A percentile compares a stretch with the other conserved stretches of the same genome.
These are phyloP conservation scores for Penicillium herquei DNA, from an alignment of 495 filamentous ascomycete genomes.

Conservation along the genomic window DNA sequence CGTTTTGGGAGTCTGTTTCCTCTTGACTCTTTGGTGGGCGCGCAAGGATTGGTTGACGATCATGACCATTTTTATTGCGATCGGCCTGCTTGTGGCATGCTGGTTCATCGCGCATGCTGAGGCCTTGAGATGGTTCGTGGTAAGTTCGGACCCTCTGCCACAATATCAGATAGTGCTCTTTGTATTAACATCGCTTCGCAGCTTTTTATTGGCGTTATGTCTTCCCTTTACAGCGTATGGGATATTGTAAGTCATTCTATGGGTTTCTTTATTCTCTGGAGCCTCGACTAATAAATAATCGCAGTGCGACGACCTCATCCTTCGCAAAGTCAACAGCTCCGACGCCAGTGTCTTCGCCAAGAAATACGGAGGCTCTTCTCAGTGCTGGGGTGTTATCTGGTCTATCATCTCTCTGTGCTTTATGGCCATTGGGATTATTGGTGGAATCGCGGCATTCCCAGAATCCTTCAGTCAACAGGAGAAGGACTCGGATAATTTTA, in stretches of 20 bases:
- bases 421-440: conserved; percentile 69
- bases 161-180: background rate
- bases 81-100: conserved; percentile 68
- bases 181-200: conserved; percentile 6
- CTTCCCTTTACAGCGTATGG: conserved; percentile 74
- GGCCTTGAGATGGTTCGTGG: conserved; percentile 69
- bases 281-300: background rate
- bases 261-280: background rate
- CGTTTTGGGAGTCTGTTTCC: conserved; percentile 67
- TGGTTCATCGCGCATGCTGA: conserved; percentile 80
- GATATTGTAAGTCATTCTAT: conserved; percentile 62
- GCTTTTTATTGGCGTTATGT: conserved; percentile 82
- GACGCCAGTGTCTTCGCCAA: conserved; percentile 80
- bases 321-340: conserved; percentile 76
- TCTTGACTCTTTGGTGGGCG: conserved; percentile 79
- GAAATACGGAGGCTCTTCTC: conserved; percentile 73
- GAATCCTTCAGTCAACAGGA: conserved; percentile 65
- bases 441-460: conserved; percentile 72
- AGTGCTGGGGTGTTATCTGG: conserved; percentile 82
- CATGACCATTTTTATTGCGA: conserved; percentile 62
- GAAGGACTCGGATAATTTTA: conserved; percentile 65
- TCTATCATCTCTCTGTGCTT: conserved; percentile 66
- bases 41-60: conserved; percentile 75
- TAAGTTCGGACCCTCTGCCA: conserved; percentile 21
- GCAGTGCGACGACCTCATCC: conserved; percentile 77